Conservation (phyloP, 768 basidiomycete genomes). For the Trametes maxima region DNA sequence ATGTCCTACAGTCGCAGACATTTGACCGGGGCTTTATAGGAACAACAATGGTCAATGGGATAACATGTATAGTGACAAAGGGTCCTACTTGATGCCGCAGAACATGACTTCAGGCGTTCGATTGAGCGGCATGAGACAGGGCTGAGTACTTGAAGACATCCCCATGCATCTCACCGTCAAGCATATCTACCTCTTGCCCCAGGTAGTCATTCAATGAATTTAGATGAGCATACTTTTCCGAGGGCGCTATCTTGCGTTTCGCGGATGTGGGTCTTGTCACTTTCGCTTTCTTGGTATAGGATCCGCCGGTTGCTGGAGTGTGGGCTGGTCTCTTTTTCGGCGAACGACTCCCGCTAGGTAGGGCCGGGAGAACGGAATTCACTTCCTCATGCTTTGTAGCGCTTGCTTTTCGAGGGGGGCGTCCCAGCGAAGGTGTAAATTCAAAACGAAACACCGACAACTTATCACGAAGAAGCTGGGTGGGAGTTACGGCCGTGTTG, state of each 20-base stretch:
- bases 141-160: background rate
- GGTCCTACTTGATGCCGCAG: slow-evolving; percentile 79
- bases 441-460: slow-evolving; percentile 12
- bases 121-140: background rate
- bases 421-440: slow-evolving; percentile 3
- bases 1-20: slow-evolving; percentile 70
- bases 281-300: background rate
- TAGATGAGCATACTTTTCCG: slow-evolving; percentile 56
- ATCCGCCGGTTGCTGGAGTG: background rate
- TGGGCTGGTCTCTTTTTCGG: background rate
- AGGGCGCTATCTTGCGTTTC: slow-evolving; percentile 49
- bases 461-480: slow-evolving; percentile 1
- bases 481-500: background rate
- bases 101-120: slow-evolving; percentile 58
- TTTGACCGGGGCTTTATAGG: slow-evolving; percentile 58
- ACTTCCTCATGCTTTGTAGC: background rate
- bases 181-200: slow-evolving; percentile 34
- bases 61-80: background rate
- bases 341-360: background rate
- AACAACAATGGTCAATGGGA: background rate
- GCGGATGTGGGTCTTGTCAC: slow-evolving; percentile 17
- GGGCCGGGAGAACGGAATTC: background rate
- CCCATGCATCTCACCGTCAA: slow-evolving; percentile 51
- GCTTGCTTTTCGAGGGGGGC: slow-evolving; percentile 1
- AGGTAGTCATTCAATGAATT: slow-evolving; percentile 55